Evolutionary conservation across 768 basidiomycete genomes (phyloP).

Genomic region (Chalciporus piperatus): DNA sequence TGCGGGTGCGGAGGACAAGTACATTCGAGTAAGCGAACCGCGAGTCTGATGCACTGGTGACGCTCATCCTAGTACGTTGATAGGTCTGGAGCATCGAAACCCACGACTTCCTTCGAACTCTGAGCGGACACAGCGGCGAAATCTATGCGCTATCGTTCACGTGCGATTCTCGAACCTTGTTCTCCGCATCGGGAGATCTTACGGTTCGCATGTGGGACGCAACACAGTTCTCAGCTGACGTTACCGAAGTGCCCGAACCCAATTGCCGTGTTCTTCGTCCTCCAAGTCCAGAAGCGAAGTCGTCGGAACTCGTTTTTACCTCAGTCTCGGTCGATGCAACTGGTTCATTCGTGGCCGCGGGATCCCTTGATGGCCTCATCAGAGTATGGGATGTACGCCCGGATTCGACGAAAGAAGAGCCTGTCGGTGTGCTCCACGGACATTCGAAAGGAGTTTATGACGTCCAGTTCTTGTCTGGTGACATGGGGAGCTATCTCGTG

Average conservation of each 20-base stretch:
- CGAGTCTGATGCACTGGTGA: background rate
- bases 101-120: constrained; percentile 25
- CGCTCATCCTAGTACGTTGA: constrained; percentile 2
- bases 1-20: constrained; percentile 35
- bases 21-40: constrained; percentile 28
- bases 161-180: constrained; percentile 30
- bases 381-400: constrained; percentile 50
- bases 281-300: constrained; percentile 11
- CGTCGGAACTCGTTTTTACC: constrained; percentile 27
- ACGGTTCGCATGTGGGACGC: constrained; percentile 37
- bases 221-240: constrained; percentile 21
- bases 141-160: constrained; percentile 38
- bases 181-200: constrained; percentile 37
- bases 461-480: constrained; percentile 30
- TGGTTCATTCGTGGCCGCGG: constrained; percentile 48
- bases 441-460: constrained; percentile 31
- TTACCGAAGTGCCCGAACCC: constrained; percentile 17
- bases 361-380: constrained; percentile 49
- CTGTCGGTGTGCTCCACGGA: constrained; percentile 23
- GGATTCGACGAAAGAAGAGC: constrained; percentile 26
- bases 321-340: constrained; percentile 27
- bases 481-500: constrained; percentile 18
- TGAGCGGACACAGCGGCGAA: constrained; percentile 33
- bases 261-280: constrained; percentile 20
- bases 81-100: constrained; percentile 29